phyloP scores from a whole-genome alignment of 495 filamentous ascomycete genomes.

The Neurospora terricola region DNA sequence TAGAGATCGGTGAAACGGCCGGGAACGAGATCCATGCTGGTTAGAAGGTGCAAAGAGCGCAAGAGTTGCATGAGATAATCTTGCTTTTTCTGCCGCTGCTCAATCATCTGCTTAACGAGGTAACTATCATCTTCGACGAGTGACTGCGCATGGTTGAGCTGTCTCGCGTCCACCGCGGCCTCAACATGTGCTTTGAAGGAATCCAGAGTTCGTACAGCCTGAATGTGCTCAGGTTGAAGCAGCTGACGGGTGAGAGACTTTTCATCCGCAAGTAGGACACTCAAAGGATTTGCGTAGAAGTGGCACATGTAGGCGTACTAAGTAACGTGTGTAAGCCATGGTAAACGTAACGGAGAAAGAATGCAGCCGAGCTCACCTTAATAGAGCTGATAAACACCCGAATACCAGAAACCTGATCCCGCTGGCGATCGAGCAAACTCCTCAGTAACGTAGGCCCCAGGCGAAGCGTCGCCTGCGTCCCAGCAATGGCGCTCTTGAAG shows the following conservation, averaged over 20 bases:
- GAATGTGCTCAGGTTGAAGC: conserved; percentile 49
- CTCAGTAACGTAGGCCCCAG: conserved; percentile 57
- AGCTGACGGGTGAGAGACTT: conserved; percentile 21
- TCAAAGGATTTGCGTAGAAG: conserved; percentile 87
- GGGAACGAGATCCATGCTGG: conserved; percentile 4
- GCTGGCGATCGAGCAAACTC: conserved; percentile 65
- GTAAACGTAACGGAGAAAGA: neutral
- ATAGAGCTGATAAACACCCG: conserved; percentile 67
- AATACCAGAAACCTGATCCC: conserved; percentile 79
- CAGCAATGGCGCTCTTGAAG: conserved; percentile 57
- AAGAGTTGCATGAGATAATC: conserved; percentile 17
- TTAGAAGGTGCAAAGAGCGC: conserved; percentile 17
- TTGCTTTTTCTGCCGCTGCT: conserved; percentile 10
- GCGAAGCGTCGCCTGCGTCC: conserved; percentile 44
- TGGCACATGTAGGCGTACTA: conserved; percentile 94
- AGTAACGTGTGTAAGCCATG: neutral
- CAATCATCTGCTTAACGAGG: conserved; percentile 16
- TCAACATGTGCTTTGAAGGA: conserved; percentile 60
- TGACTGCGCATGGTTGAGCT: conserved; percentile 23
- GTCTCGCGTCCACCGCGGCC: conserved; percentile 22
- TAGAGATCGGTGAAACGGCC: conserved; percentile 29
- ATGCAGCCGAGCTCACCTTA: conserved; percentile 47
- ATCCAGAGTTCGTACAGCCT: conserved; percentile 65
- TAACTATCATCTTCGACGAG: conserved; percentile 32
- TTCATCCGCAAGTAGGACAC: conserved; percentile 48